Evolutionary conservation across 2,329 filamentous ascomycete species (phyloP).

Genomic region (Trichoderma citrinoviride): DNA sequence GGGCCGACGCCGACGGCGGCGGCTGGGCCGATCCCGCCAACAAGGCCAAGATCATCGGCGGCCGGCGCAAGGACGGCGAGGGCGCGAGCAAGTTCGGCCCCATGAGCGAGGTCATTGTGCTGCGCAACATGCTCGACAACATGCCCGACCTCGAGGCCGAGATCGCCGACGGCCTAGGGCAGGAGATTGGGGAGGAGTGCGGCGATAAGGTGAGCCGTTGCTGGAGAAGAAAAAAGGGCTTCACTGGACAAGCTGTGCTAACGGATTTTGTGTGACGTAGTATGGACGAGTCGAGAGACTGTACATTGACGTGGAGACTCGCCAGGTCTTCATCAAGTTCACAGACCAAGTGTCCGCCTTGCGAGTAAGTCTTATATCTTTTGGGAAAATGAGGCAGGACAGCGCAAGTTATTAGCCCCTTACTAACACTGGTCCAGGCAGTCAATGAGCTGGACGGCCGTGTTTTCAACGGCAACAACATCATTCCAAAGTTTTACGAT

Average conservation of each 20-base stretch:
- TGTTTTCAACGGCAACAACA: conserved; percentile 82
- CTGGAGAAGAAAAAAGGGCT: background rate
- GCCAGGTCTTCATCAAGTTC: conserved; percentile 89
- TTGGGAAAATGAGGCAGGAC: background rate
- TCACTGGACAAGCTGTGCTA: background rate
- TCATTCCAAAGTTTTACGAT: conserved; percentile 80
- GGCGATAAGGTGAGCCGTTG: conserved; percentile 61
- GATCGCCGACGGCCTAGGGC: conserved; percentile 71
- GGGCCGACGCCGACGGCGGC: conserved; percentile 73
- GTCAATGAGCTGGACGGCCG: conserved; percentile 87
- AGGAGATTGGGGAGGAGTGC: conserved; percentile 95
- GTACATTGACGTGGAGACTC: conserved; percentile 63
- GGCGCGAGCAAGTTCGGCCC: conserved; percentile 58
- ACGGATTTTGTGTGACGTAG: conserved; percentile 38
- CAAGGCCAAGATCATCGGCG: conserved; percentile 78
- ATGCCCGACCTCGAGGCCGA: conserved; percentile 76
- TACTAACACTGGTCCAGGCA: conserved; percentile 52
- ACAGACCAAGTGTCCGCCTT: conserved; percentile 80
- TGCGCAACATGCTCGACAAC: conserved; percentile 81
- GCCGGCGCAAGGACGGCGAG: conserved; percentile 53
- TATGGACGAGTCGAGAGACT: conserved; percentile 82
- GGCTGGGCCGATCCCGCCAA: conserved; percentile 69
- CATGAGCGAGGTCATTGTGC: conserved; percentile 79
- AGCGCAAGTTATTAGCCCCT: background rate
- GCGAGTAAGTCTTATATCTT: conserved; percentile 56